Base-by-base conservation (phyloP, 768 basidiomycete genomes). In the Fomitopsis serialis region DNA sequence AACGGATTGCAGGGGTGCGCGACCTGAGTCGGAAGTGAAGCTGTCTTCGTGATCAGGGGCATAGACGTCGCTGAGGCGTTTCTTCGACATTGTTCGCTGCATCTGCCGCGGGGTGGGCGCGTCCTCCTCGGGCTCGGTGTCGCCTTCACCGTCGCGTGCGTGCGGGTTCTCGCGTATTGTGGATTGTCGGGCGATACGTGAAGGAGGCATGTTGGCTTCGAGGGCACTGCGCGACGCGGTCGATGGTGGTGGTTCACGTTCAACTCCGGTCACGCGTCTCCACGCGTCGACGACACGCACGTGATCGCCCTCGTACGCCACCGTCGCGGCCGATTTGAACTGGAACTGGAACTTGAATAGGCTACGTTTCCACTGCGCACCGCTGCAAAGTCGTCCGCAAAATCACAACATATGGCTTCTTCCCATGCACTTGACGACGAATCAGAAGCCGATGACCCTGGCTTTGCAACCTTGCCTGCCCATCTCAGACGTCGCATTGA, bases 1-100 rank as follows among this genome's bases (percentile, higher is more conserved):
- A 48, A 74, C 73, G 21, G 69, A 72, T 63, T 76, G 78, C 44
- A 66, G 58, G 11, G 66, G 64, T 10, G 56, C 56, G 25, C 68
- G 64, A 37, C 71, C 68, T 3, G 66, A 43, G 37, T 76, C 63
- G 15, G 66, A 62, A 5, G 61, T 58, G 51, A 74, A 74, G 34
- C 71, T 72, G 36, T 61, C 63, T 47, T 72, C 74, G 52, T 77
- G 75, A 52, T 73, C 66, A 48, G 76, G 78, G 32, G 72, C 72
- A 44, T 69, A 68, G 60, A 79, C 71, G 32, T 89, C 87, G 68
- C 84, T 85, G 52, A 84, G 70, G 36, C 84, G 81, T 60, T 84
- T 85, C 55, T 58, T 60, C 10, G 64, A 61, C 34, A 48, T 36
- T 27, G 59, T 59, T 36, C 61, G 59, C 9, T 44, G 17, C 32